Evolutionary conservation across 2,329 filamentous ascomycete genomes (phyloP), one percentile per base, ranked within the genome.

Genomic region (Chaetomium olivaceum): DNA sequence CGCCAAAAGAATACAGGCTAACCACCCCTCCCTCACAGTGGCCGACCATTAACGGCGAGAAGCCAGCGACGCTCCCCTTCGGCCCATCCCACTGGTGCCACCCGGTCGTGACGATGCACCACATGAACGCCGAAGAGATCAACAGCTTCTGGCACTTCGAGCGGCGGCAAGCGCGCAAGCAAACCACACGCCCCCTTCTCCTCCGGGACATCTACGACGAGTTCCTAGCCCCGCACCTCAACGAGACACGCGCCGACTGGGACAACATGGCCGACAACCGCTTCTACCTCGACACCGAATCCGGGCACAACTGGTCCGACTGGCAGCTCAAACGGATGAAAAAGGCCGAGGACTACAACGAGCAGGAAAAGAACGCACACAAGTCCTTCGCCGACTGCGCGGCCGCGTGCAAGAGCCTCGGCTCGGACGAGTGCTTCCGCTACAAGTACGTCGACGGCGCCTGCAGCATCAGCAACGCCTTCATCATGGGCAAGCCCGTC

Each of bases 31-130:
- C 48, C 23, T 46, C 16, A 19, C 67, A 83, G 75, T 84, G 80
- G 78, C 84, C 84, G 1, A 81, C 82, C 54, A 79, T 85, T 69
- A 85, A 86, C 68, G 83, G 82, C 67, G 83, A 87, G 71, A 85
- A 85, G 66, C 83, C 82, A 2, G 75, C 77, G 58, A 84, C 80
- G 1, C 72, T 86, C n/a, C 78, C 80, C 1, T 85, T 79, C 66
- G 77, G 77, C 46, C 68, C 74, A 1, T 74, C 74, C n/a, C 77
- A 83, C 67, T 87, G 84, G 83, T 87, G 84, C 72, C 81, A 85
- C 58, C 82, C 84, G 9, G 77, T 85, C 54, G 77, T 81, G 1
- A 85, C 84, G 5, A 85, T 87, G 83, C 83, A 85, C 71, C 83
- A 85, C 72, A 77, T 84, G 67, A 77, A 77, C 23, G 77, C 79